Evolutionary conservation across 1,284 basidiomycete genomes (phyloP).

Genomic region (Austropuccinia psidii): DNA sequence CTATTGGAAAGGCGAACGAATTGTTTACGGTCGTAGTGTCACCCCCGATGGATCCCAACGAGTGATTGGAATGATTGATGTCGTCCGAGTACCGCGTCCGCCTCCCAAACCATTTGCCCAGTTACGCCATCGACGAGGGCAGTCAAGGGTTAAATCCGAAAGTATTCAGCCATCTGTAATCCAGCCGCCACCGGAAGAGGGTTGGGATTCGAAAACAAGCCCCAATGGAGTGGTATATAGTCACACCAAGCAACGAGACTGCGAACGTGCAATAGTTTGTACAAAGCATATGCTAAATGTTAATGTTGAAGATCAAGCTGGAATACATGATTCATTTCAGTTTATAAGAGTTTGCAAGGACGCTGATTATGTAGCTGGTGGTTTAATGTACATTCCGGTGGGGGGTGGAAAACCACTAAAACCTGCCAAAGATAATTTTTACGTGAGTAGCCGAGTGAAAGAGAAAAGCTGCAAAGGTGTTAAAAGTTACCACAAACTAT

Average conservation of each 20-base stretch:
- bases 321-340: slow-evolving; percentile 1
- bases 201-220: neutral
- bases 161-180: neutral
- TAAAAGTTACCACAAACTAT: neutral
- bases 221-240: slow-evolving; percentile 23
- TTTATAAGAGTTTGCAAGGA: slow-evolving; percentile 24
- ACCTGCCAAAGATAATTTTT: slow-evolving; percentile 33
- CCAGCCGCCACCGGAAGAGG: neutral
- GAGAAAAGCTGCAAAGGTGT: neutral
- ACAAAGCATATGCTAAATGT: slow-evolving; percentile 6
- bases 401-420: slow-evolving; percentile 28
- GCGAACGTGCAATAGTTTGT: slow-evolving; percentile 1
- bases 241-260: slow-evolving; percentile 13
- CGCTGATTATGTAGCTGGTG: slow-evolving; percentile 22
- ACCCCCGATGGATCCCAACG: slow-evolving; percentile 3
- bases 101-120: neutral
- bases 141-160: slow-evolving; percentile 23
- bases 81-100: slow-evolving; percentile 23
- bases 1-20: slow-evolving; percentile 25
- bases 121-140: neutral
- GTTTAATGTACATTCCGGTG: slow-evolving; percentile 14
- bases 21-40: slow-evolving; percentile 23
- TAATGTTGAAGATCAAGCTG: slow-evolving; percentile 8
- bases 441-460: neutral
- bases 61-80: slow-evolving; percentile 31